These are phyloP conservation scores for Neocucurbitaria cava DNA, from an alignment of 2,329 filamentous ascomycete species.

Conservation along the genomic window DNA sequence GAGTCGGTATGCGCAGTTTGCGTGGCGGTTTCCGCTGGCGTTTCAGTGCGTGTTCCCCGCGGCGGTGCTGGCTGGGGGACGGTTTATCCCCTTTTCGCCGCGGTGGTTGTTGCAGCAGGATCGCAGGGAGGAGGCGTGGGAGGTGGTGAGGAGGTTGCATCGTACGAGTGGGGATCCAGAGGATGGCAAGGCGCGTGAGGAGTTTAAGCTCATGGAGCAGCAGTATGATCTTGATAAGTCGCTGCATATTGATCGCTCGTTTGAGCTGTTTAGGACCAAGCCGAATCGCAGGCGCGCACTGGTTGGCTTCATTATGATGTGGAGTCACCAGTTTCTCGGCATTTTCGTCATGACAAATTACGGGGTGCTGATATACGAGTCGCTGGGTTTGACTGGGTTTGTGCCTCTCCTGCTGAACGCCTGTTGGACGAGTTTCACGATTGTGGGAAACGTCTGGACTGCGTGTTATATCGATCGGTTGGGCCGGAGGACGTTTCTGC, in stretches of 20 bases:
- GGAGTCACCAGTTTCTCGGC: conserved; percentile 47
- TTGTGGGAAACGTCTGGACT: conserved; percentile 31
- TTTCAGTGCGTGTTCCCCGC: conserved; percentile 53
- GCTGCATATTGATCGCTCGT: conserved; percentile 21
- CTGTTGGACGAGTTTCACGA: conserved; percentile 28
- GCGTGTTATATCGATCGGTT: conserved; percentile 29
- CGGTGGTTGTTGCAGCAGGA: conserved; percentile 55
- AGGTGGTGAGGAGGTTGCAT: conserved; percentile 54
- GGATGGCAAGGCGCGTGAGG: conserved; percentile 46
- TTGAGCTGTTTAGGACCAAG: conserved; percentile 53
- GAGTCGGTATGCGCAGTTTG: conserved; percentile 40
- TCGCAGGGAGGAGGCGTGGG: conserved; percentile 49
- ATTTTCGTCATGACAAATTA: conserved; percentile 31
- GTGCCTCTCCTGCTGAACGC: conserved; percentile 30
- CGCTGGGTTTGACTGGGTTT: conserved; percentile 24
- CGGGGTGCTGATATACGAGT: conserved; percentile 28
- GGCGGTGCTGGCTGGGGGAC: conserved; percentile 49
- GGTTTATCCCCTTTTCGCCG: conserved; percentile 52
- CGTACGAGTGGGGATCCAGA: conserved; percentile 49
- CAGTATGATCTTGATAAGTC: conserved; percentile 41
- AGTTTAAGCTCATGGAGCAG: conserved; percentile 55
- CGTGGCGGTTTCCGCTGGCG: conserved; percentile 57
- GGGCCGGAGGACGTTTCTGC: conserved; percentile 25
- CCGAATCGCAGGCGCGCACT: conserved; percentile 51
- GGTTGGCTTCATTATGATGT: conserved; percentile 52